Evolutionary conservation across 352 stramenopile genomes (phyloP).

Genomic region (Pythium aphanidermatum): DNA sequence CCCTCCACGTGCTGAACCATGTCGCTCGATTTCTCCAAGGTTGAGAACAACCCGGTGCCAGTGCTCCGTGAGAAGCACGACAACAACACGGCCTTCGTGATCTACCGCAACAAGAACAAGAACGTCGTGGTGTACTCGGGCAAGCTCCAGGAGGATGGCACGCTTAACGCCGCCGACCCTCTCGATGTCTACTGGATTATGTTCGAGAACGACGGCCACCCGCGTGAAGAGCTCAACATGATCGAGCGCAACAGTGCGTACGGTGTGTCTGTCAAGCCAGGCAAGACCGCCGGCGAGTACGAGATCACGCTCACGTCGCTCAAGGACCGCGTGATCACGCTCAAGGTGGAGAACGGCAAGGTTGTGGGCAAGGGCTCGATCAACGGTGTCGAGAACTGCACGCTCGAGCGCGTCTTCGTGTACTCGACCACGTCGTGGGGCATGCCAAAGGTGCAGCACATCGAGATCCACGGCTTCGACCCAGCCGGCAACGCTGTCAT

Average conservation of each 20-base stretch:
- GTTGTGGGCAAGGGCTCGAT: slow-evolving; percentile 59
- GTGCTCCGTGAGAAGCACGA: slow-evolving; percentile 71
- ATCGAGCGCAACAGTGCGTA: slow-evolving; percentile 86
- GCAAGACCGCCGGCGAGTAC: slow-evolving; percentile 62
- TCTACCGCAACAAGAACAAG: slow-evolving; percentile 91
- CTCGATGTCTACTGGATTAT: slow-evolving; percentile 88
- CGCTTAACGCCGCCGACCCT: slow-evolving; percentile 56
- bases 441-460: slow-evolving; percentile 85
- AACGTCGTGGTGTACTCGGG: slow-evolving; percentile 83
- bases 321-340: slow-evolving; percentile 73
- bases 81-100: slow-evolving; percentile 70
- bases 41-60: slow-evolving; percentile 81
- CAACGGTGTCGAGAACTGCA: slow-evolving; percentile 66
- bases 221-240: slow-evolving; percentile 81
- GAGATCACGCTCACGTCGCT: slow-evolving; percentile 75
- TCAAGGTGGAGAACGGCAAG: slow-evolving; percentile 75
- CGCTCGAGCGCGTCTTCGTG: slow-evolving; percentile 77
- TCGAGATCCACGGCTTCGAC: slow-evolving; percentile 84
- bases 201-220: slow-evolving; percentile 80
- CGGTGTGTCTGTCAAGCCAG: slow-evolving; percentile 64
- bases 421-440: slow-evolving; percentile 82
- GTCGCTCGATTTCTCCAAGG: slow-evolving; percentile 84
- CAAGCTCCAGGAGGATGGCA: slow-evolving; percentile 57
- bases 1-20: slow-evolving; percentile 22
- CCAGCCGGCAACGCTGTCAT: slow-evolving; percentile 53